Evolutionary conservation across 2,329 filamentous ascomycete species (phyloP).

Genomic region (Neofusicoccum sp.): DNA sequence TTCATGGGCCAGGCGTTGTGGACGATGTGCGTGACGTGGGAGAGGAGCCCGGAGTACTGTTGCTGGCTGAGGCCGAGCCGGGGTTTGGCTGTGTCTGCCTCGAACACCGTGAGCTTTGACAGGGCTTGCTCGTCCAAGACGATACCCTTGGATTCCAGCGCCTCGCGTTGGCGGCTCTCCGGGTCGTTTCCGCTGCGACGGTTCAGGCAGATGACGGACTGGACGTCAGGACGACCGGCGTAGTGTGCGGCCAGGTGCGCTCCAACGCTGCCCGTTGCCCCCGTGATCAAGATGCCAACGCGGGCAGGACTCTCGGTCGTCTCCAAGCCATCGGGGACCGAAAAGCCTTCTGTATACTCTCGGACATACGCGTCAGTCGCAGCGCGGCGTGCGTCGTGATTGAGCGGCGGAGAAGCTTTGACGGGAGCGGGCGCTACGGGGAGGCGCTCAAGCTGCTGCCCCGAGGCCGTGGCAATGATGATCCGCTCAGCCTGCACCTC

Average conservation of each 20-base stretch:
- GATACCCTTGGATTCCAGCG: constrained; percentile 30
- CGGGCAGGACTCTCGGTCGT: not conserved
- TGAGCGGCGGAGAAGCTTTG: not conserved
- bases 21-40: constrained; percentile 51
- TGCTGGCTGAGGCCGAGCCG: constrained; percentile 50
- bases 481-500: constrained; percentile 23
- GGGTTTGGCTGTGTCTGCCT: constrained; percentile 51
- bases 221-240: constrained; percentile 32
- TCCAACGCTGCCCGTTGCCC: constrained; percentile 45
- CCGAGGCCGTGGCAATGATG: constrained; percentile 14
- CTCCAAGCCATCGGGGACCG: not conserved
- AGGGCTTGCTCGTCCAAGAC: constrained; percentile 15
- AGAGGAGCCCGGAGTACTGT: constrained; percentile 44
- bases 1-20: constrained; percentile 62
- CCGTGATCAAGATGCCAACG: constrained; percentile 42
- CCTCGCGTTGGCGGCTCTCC: constrained; percentile 37
- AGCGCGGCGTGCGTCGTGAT: not conserved
- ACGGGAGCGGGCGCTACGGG: not conserved
- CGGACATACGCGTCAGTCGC: not conserved
- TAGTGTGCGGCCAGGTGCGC: constrained; percentile 38
- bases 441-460: not conserved
- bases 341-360: not conserved
- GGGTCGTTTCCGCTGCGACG: constrained; percentile 36
- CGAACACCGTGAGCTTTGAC: constrained; percentile 50
- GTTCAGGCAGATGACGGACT: constrained; percentile 52